These are phyloP conservation scores for Paratinospora sagittata DNA, from an alignment of 164 flowering plant genomes.

Conservation along the genomic window DNA sequence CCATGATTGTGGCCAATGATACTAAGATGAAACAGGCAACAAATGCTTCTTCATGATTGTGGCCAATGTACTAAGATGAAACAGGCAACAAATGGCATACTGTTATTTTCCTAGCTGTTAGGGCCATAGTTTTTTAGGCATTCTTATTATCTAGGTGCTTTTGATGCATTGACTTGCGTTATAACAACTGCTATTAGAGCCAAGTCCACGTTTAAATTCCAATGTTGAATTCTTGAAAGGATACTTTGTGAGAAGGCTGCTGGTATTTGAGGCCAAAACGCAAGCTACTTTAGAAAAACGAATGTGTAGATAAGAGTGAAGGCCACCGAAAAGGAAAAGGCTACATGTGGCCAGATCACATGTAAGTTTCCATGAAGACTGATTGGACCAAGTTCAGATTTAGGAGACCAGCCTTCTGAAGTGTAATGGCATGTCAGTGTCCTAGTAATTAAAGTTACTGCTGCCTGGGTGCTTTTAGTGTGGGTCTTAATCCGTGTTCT, in stretches of 20 bases:
- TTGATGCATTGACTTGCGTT: background rate
- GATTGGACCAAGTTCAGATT: too few relatives aligned
- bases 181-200: background rate
- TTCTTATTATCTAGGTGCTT: background rate
- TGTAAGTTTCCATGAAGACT: background rate
- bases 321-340: background rate
- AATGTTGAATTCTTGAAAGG: background rate
- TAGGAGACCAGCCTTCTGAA: too few relatives aligned
- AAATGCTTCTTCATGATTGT: background rate
- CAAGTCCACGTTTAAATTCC: background rate
- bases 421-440: too few relatives aligned
- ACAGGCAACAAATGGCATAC: background rate
- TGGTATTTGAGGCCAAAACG: background rate
- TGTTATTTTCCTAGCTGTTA: background rate
- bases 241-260: background rate
- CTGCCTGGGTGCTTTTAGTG: too few relatives aligned
- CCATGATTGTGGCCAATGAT: too few relatives aligned
- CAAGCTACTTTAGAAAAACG: background rate
- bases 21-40: background rate
- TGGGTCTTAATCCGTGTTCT: too few relatives aligned
- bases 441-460: too few relatives aligned
- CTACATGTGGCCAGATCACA: background rate
- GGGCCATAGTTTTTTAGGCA: background rate
- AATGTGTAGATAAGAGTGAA: background rate
- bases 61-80: background rate